These are phyloP conservation scores for Coprinopsis cinerea DNA, from an alignment of 768 basidiomycete species.

Conservation along the genomic window DNA sequence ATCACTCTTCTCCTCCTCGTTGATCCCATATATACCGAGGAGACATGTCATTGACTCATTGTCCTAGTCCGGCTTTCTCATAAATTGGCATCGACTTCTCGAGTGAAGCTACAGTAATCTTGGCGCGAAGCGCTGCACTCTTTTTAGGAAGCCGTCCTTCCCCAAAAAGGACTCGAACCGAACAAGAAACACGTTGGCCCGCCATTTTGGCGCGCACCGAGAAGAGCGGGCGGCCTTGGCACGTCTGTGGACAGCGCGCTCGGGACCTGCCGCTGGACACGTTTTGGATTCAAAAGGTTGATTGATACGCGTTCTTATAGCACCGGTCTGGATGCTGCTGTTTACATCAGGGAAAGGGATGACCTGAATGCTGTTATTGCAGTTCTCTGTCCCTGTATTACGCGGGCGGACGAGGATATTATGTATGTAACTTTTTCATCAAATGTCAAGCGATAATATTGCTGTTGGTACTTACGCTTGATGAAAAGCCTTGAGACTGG, in stretches of 20 bases:
- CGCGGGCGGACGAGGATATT: no score
- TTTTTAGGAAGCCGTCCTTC: conserved; percentile 6
- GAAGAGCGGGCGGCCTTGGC: conserved; percentile 2
- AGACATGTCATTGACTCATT: no score
- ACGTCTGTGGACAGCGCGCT: background rate
- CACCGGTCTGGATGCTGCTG: background rate
- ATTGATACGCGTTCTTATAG: background rate
- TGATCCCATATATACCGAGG: conserved; percentile 1
- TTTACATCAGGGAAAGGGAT: background rate
- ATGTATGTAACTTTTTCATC: background rate
- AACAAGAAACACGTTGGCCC: background rate
- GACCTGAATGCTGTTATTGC: background rate
- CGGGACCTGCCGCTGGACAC: background rate
- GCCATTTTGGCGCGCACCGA: background rate
- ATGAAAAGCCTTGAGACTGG: background rate
- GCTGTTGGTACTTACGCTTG: background rate
- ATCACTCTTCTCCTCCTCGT: background rate
- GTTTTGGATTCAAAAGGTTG: background rate
- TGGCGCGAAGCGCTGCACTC: no score
- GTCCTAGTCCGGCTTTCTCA: no score
- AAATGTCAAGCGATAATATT: conserved; percentile 1
- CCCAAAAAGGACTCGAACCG: conserved; percentile 1
- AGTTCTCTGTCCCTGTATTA: no score
- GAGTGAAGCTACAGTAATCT: no score
- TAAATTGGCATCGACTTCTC: no score